Base-by-base conservation (phyloP, 306 rosid species). In the Lathyrus oleraceus region DNA sequence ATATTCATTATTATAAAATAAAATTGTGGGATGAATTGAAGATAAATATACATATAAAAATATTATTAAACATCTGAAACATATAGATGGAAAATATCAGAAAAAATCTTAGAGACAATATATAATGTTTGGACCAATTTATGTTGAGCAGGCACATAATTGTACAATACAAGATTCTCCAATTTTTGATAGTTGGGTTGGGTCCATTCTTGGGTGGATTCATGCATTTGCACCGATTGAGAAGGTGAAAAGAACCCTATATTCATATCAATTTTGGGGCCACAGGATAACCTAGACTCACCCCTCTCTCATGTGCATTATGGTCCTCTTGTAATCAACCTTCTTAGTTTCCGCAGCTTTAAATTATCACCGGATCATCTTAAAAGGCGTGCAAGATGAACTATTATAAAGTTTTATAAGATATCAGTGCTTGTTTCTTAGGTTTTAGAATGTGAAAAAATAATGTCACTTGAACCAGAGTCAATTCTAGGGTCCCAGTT, bases 301-400 rank as follows among this genome's bases (percentile, higher is more conserved):
- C 36, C 69, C 65, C 16, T 61, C 35, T 70, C 17, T 40, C 81
- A 76, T 67, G 81, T 81, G 84, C 75, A 49, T 16, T 17, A 48
- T 71, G 77, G 73, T 78, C 65, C 67, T 59, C 44, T 20, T 65
- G 25, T 17, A 8, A 49, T n/a, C 64, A 36, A 66, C 51, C 59
- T 63, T 39, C 58, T 62, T 39, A 25, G 71, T 77, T 64, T 40
- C 43, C 12, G 12, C 42, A 58, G 21, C 42, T 58, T 30, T 58
- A 3, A 58, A 58, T 58, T 58, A 30, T 57, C 63, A 13, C 32
- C 35, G 11, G 6, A n/a, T n/a, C n/a, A n/a, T n/a, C 2, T 23
- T 1, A 1, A 1, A 23, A 25, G 28, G 3, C 28, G 28, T 25
- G 4, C 4, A 3, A 25, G 28, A 25, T 25, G 3, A 23, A 25